These are phyloP conservation scores for Nigrospora sphaerica DNA, from an alignment of 2,329 filamentous ascomycete genomes.

Conservation along the genomic window DNA sequence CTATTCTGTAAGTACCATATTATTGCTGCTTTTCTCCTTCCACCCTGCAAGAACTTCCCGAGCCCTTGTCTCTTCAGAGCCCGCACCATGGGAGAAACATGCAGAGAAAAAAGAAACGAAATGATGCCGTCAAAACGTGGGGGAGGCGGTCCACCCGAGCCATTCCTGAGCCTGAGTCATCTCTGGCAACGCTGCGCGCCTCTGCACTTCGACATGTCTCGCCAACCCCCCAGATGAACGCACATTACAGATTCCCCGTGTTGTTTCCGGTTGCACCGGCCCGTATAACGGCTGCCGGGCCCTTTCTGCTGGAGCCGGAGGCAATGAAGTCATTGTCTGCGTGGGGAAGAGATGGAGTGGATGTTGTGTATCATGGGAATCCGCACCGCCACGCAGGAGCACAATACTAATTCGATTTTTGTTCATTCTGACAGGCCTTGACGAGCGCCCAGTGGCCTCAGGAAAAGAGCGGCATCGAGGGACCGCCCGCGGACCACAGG, in stretches of 20 bases:
- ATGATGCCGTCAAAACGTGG: too few relatives aligned
- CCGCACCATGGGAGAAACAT: too few relatives aligned
- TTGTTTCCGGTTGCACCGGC: constrained; percentile 6
- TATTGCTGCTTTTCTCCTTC: neutral
- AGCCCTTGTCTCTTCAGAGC: too few relatives aligned
- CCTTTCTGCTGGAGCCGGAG: too few relatives aligned
- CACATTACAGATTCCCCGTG: constrained; percentile 7
- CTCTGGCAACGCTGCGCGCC: constrained; percentile 20
- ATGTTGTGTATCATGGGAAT: too few relatives aligned
- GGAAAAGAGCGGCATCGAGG: constrained; percentile 7
- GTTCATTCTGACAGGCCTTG: constrained; percentile 19
- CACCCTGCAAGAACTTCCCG: neutral
- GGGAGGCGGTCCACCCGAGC: constrained; percentile 5
- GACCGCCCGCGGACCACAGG: constrained; percentile 13
- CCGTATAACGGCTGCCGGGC: too few relatives aligned
- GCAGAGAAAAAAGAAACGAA: too few relatives aligned
- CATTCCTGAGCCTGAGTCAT: constrained; percentile 19
- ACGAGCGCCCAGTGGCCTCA: constrained; percentile 13
- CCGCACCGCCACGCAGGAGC: too few relatives aligned
- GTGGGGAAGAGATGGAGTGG: too few relatives aligned
- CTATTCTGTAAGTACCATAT: neutral
- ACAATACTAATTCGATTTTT: constrained; percentile 21
- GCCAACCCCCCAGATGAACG: neutral
- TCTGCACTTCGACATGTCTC: neutral
- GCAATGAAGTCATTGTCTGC: too few relatives aligned